Conservation (phyloP, 2,329 filamentous ascomycete genomes). For the Nemania abortiva region DNA sequence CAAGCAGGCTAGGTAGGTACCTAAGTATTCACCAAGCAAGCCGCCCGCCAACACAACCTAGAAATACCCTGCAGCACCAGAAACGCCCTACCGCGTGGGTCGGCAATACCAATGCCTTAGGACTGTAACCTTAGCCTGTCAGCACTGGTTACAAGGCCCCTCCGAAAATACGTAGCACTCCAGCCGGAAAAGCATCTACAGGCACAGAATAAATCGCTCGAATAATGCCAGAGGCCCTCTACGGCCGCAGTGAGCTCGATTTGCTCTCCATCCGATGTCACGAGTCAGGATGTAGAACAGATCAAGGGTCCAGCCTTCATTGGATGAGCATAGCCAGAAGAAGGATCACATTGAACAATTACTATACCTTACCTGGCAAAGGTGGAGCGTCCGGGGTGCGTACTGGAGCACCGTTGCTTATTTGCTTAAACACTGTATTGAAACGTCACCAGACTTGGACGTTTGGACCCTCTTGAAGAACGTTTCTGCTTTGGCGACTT, state of each 20-base stretch:
- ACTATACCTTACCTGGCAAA: conserved; percentile 16
- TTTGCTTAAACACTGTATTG: conserved; percentile 33
- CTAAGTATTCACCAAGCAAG: conserved; percentile 34
- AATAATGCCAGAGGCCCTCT: not conserved
- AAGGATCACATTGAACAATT: conserved; percentile 20
- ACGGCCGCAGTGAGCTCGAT: conserved; percentile 3
- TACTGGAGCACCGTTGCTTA: conserved; percentile 17
- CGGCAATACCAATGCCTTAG: conserved; percentile 36
- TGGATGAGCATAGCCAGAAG: conserved; percentile 15
- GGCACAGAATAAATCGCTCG: not conserved
- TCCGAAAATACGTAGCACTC: conserved; percentile 11
- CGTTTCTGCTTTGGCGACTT: conserved; percentile 36
- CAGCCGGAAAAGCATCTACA: not conserved
- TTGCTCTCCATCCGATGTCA: conserved; percentile 13
- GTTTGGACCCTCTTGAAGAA: conserved; percentile 27
- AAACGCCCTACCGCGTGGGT: conserved; percentile 48
- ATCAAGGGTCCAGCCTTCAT: conserved; percentile 9
- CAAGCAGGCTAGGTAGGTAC: conserved; percentile 33
- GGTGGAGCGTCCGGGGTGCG: conserved; percentile 37
- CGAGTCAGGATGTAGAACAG: conserved; percentile 19
- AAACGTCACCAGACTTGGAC: conserved; percentile 38
- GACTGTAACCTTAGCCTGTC: conserved; percentile 26
- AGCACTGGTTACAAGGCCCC: conserved; percentile 19
- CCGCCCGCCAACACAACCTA: conserved; percentile 31
- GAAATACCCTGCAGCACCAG: conserved; percentile 42